A percentile compares a stretch with the other conserved stretches of the same genome.
Conservation (phyloP, 2,329 filamentous ascomycete genomes). For the Colletotrichum falcatum region DNA sequence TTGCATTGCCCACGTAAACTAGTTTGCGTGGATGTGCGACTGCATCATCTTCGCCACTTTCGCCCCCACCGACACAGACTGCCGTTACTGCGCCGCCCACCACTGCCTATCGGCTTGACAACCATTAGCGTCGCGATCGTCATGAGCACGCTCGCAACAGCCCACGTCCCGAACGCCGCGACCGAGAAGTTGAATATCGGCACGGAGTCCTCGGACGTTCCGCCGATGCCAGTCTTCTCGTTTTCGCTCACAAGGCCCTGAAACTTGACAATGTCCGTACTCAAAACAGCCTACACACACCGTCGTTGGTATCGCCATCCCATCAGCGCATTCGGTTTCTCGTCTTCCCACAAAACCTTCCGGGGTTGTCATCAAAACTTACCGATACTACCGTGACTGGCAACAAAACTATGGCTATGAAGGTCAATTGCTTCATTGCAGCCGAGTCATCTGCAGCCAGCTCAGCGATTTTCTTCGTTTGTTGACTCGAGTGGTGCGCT, state of each 20-base stretch:
- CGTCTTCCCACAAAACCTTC: background rate
- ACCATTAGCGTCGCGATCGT: constrained; percentile 23
- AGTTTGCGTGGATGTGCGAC: background rate
- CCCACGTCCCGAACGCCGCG: constrained; percentile 35
- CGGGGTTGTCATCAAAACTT: constrained; percentile 4
- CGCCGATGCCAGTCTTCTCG: constrained; percentile 5
- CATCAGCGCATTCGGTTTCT: constrained; percentile 15
- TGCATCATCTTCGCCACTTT: background rate
- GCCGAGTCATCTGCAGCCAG: constrained; percentile 31
- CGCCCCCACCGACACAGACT: background rate
- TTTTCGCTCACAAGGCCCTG: constrained; percentile 34
- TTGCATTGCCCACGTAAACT: background rate
- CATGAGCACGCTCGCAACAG: constrained; percentile 33
- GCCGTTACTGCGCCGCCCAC: constrained; percentile 5
- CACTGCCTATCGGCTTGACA: constrained; percentile 14
- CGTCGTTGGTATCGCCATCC: constrained; percentile 17
- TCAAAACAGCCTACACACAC: constrained; percentile 27
- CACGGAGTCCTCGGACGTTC: background rate
- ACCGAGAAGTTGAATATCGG: constrained; percentile 33
- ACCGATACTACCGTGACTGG: constrained; percentile 36
- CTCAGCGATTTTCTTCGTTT: constrained; percentile 31
- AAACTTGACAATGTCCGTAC: constrained; percentile 40
- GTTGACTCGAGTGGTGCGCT: constrained; percentile 31
- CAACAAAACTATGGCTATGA: constrained; percentile 28
- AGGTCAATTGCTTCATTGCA: constrained; percentile 35